Base-by-base conservation (phyloP, 495 filamentous ascomycete species). In the Talaromyces nanjingensis region DNA sequence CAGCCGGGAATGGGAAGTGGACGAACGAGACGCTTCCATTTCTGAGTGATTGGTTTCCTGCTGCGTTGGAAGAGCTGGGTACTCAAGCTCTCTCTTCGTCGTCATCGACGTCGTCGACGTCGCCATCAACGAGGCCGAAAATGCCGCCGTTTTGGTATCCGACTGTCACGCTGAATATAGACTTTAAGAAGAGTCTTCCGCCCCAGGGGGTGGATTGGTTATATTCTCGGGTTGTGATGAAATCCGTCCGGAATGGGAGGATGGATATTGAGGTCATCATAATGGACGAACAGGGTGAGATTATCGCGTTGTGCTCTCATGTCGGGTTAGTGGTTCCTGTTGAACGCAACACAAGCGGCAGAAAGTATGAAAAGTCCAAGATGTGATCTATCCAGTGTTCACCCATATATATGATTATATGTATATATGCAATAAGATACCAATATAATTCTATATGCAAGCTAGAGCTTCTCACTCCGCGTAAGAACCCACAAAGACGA, bases 121-220 rank as follows among this genome's bases (percentile, higher is more conserved):
- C 71, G 45, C 54, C 63, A 49, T 53, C 68, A 54, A 66, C 67
- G 29, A 39, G 64, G 45, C 67, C 65, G 6, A 47, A 56, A 20
- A 73, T 62, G 53, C 74, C 73, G 8, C 74, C 73, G 59, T 82
- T 81, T 68, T 93, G 91, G 91, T 93, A 92, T 75, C 91, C 90
- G 0, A 96, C 90, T 3, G 73, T 94, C 16, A 78, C 88, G 22
- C 72, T 91, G 72, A 86, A 85, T 65, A 64, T 91, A 27, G 88
- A 91, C 65, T 73, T 88, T 57, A 91, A 91, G 76, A 85, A 83
- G 67, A 68, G 73, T 16, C 72, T 91, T 54, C 86, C 86, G 6
- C 70, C 72, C 16, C 76, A 76, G 27, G 87, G 87, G 0, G 82
- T 81, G 45, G 80, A 88, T 66, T 91, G 88, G 88, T 68, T 92